Evolutionary conservation across 176 grass and related monocot genomes (phyloP).

Genomic region (Musa schizocarpa): DNA sequence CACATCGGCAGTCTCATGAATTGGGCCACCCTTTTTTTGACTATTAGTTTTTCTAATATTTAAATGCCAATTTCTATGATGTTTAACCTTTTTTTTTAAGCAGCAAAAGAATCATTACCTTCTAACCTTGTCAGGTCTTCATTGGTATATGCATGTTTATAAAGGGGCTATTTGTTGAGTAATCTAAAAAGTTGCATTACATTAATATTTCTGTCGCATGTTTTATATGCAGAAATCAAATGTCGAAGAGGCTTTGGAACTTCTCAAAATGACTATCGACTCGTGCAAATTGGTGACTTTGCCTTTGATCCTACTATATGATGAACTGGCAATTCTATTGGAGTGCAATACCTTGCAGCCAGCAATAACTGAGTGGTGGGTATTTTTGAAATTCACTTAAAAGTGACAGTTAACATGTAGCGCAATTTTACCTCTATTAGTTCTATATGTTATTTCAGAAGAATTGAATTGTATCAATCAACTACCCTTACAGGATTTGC

Average conservation of each 20-base stretch:
- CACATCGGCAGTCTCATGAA: too few species aligned
- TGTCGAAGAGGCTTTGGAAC: constrained; percentile 61
- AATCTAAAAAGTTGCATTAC: background rate
- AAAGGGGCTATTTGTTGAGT: background rate
- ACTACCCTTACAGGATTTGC: constrained; percentile 39
- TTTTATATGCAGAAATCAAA: constrained; percentile 59
- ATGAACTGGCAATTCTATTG: constrained; percentile 72
- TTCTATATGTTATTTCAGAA: constrained; percentile 17
- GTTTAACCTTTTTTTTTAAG: too few species aligned
- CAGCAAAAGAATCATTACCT: too few species aligned
- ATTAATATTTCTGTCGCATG: background rate
- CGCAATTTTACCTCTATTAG: constrained; percentile 7
- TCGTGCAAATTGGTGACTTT: constrained; percentile 63
- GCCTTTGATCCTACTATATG: constrained; percentile 73
- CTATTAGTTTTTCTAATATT: too few species aligned
- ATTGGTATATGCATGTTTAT: background rate
- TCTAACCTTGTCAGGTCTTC: background rate
- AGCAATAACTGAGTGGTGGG: constrained; percentile 63
- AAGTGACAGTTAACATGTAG: background rate
- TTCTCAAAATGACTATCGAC: constrained; percentile 59
- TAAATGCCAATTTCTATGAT: too few species aligned
- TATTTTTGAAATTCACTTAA: background rate
- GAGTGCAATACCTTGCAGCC: constrained; percentile 46
- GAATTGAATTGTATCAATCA: constrained; percentile 10
- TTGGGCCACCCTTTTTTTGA: too few species aligned